These are phyloP conservation scores for Sambucus nigra DNA, from an alignment of 129 eudicot species.

Conservation along the genomic window DNA sequence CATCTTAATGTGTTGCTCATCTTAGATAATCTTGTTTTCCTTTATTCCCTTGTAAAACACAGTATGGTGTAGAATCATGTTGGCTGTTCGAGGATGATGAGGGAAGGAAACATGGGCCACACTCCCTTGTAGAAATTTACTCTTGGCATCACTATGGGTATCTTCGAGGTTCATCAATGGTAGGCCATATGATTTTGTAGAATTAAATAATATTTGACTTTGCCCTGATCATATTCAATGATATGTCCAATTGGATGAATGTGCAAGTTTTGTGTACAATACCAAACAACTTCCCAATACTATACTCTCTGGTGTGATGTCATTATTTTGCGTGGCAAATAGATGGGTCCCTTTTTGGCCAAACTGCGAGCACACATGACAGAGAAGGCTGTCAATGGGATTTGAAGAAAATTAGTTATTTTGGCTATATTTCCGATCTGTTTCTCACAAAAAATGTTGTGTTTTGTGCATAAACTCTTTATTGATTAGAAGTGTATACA, in stretches of 20 bases:
- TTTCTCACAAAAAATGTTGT: no score
- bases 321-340: background rate
- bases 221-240: background rate
- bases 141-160: constrained; percentile 86
- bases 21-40: background rate
- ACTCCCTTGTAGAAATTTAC: constrained; percentile 75
- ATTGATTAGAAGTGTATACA: no score
- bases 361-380: no score
- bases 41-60: constrained; percentile 1
- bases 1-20: background rate
- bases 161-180: constrained; percentile 58
- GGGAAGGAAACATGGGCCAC: constrained; percentile 80
- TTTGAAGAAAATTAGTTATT: no score
- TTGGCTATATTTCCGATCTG: no score
- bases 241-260: background rate
- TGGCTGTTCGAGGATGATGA: constrained; percentile 75
- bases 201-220: background rate
- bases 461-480: no score
- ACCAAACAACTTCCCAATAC: background rate
- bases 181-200: constrained; percentile 17
- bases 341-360: background rate
- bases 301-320: background rate
- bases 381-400: no score
- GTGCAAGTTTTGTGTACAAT: background rate
- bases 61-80: constrained; percentile 62